Evolutionary conservation across 2,329 filamentous ascomycete species (phyloP), one percentile per base, ranked within the genome.

Genomic region (Pseudopithomyces chartarum): DNA sequence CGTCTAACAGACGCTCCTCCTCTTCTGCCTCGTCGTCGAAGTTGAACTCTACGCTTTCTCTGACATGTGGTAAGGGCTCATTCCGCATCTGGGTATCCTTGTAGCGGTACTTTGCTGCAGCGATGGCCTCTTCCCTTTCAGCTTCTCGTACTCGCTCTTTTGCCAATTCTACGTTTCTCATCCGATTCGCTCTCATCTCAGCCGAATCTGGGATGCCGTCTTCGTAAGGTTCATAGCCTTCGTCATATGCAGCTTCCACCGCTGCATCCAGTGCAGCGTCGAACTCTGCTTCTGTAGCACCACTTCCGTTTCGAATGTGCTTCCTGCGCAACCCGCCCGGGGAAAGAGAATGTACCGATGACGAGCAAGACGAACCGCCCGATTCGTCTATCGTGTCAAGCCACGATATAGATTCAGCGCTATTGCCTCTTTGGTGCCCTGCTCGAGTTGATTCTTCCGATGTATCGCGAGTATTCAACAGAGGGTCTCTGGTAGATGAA

Each of bases 341-440:
- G 3, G 89, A 87, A 47, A 90, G 83, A 0, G 93, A 96, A 72
- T 92, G 91, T 1, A 92, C 83, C 0, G 93, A 97, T 1, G 91
- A 91, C 2, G 85, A 83, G 59, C 73, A 79, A 3, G 87, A 88
- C 0, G 93, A 97, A 17, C 86, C 89, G 34, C 89, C 91, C 20
- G 92, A 97, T 66, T 97, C 93, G 71, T 96, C 91, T 55, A 96
- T 95, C 1, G 92, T 94, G 70, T 97, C 91, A n/a, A 97, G 78
- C 93, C 93, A 97, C 0, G 92, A 96, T 51, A 90, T 92, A 4
- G 90, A 91, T 71, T 92, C 91, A 59, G 89, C 88, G 68, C 91
- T 94, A 11, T 85, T 82, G 22, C 85, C 87, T 58, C 86, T 75
- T 36, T 68, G 61, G 51, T 75, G 73, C 26, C 61, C 63, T 38